Evolutionary conservation across 2,329 filamentous ascomycete genomes (phyloP).

Genomic region (Hypoxylon sp.): DNA sequence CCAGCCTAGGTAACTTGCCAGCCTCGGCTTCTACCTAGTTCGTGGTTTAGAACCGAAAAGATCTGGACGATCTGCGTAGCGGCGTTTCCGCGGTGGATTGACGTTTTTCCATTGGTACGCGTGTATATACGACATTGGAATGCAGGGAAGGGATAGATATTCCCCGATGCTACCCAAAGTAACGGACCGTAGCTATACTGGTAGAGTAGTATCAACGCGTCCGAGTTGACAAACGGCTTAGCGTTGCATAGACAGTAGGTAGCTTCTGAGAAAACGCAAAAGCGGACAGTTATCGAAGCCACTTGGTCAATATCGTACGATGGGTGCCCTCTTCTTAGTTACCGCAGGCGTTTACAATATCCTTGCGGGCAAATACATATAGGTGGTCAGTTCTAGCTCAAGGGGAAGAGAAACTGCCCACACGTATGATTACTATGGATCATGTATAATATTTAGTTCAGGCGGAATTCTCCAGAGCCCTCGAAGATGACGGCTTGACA

Average conservation of each 20-base stretch:
- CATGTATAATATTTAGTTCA: neutral
- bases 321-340: constrained; percentile 2
- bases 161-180: too few species aligned
- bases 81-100: constrained; percentile 14
- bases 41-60: neutral
- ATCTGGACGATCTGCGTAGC: constrained; percentile 23
- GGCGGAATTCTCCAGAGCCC: constrained; percentile 22
- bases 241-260: neutral
- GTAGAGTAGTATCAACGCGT: constrained; percentile 6
- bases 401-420: neutral
- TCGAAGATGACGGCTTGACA: constrained; percentile 22
- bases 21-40: neutral
- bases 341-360: neutral
- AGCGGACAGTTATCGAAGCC: constrained; percentile 6
- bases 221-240: neutral
- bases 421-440: neutral
- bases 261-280: constrained; percentile 6
- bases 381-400: too few species aligned
- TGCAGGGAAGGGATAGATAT: too few species aligned
- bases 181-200: too few species aligned
- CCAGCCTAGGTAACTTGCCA: neutral
- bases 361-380: neutral
- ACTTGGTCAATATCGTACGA: constrained; percentile 12
- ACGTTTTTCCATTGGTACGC: too few species aligned
- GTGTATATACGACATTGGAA: too few species aligned